phyloP scores from a whole-genome alignment of 306 rosid species.

The Luffa aegyptiaca region DNA sequence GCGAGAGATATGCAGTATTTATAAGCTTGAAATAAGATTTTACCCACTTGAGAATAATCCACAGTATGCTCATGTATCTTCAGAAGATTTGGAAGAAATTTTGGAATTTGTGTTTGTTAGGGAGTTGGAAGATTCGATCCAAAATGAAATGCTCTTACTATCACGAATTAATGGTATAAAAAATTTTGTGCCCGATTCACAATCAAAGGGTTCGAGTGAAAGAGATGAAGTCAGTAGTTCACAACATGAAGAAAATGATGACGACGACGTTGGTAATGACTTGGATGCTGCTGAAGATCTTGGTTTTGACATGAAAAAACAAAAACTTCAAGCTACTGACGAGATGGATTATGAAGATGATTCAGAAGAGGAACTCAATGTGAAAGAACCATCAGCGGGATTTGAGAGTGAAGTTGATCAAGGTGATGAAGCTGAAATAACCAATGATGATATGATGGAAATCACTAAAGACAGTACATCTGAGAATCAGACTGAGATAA shows the following conservation, averaged over 20 bases:
- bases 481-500: slow-evolving; percentile 5
- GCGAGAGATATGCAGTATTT: slow-evolving; percentile 46
- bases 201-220: slow-evolving; percentile 23
- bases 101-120: slow-evolving; percentile 47
- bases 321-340: slow-evolving; percentile 54
- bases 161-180: slow-evolving; percentile 66
- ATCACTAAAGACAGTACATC: not conserved
- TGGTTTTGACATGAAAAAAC: slow-evolving; percentile 62
- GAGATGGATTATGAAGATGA: slow-evolving; percentile 89
- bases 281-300: slow-evolving; percentile 61
- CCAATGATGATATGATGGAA: slow-evolving; percentile 22
- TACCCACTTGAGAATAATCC: slow-evolving; percentile 57
- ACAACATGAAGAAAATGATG: slow-evolving; percentile 29
- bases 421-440: slow-evolving; percentile 30
- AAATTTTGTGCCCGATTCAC: slow-evolving; percentile 20
- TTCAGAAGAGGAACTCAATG: slow-evolving; percentile 40
- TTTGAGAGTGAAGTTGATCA: slow-evolving; percentile 29
- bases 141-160: slow-evolving; percentile 45
- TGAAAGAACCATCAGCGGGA: slow-evolving; percentile 34
- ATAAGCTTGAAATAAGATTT: slow-evolving; percentile 64
- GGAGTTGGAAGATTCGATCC: slow-evolving; percentile 69
- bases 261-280: slow-evolving; percentile 28
- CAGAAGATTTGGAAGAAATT: slow-evolving; percentile 56
- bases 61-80: slow-evolving; percentile 29
- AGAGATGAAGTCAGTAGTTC: slow-evolving; percentile 32